Evolutionary conservation across 2,329 filamentous ascomycete species (phyloP).

Genomic region (Calonectria pteridis): DNA sequence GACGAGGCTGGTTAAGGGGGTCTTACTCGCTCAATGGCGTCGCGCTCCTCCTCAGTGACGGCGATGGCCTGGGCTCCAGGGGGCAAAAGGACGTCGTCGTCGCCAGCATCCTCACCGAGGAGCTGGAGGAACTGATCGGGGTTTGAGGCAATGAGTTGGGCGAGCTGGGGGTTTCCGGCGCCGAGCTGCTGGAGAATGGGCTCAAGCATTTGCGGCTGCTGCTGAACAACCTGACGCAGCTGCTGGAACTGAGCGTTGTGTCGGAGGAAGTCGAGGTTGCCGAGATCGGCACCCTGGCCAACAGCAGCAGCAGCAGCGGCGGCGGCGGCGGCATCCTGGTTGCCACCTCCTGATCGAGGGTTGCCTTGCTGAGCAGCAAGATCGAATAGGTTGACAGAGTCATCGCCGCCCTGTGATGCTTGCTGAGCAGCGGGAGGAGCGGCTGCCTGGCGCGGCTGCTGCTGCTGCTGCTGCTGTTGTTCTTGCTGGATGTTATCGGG

Average conservation of each 20-base stretch:
- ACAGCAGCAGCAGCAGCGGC: conserved; percentile 62
- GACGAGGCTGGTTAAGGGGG: neutral
- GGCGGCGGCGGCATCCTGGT: conserved; percentile 56
- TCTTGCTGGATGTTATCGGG: conserved; percentile 85
- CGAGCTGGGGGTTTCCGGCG: conserved; percentile 93
- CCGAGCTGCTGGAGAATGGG: conserved; percentile 97
- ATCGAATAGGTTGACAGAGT: conserved; percentile 91
- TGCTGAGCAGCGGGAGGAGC: conserved; percentile 53
- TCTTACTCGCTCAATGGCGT: conserved; percentile 92
- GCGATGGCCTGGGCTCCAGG: conserved; percentile 90
- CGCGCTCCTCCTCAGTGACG: conserved; percentile 95
- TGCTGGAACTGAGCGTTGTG: conserved; percentile 99
- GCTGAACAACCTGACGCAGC: conserved; percentile 95
- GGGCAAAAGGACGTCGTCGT: conserved; percentile 81
- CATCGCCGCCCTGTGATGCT: conserved; percentile 64
- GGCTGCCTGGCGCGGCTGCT: conserved; percentile 54
- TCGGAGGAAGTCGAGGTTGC: conserved; percentile 92
- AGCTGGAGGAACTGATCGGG: conserved; percentile 94
- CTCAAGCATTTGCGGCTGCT: conserved; percentile 98
- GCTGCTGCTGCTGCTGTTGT: conserved; percentile 70
- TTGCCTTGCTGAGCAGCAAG: conserved; percentile 83
- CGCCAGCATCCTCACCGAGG: conserved; percentile 87
- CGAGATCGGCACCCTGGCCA: conserved; percentile 69
- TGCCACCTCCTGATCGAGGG: conserved; percentile 57
- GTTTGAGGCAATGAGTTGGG: conserved; percentile 90